Conservation (phyloP, 2,329 filamentous ascomycete genomes). For the Mariannaea sp. region DNA sequence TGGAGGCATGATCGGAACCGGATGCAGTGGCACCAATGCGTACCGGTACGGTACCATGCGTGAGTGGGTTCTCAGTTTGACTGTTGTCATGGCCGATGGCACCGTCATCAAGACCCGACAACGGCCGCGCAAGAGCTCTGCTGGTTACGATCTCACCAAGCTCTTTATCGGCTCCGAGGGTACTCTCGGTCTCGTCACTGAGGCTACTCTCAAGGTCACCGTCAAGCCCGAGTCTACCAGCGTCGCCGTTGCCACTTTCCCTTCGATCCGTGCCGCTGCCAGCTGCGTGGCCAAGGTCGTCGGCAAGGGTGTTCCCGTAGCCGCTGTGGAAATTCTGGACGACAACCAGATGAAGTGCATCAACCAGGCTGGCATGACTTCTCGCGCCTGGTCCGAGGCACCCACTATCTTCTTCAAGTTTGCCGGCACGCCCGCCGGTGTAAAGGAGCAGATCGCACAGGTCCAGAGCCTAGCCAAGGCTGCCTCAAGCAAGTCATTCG, state of each 20-base stretch:
- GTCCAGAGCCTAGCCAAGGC: slow-evolving; percentile 67
- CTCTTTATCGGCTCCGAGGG: slow-evolving; percentile 92
- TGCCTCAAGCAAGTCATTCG: slow-evolving; percentile 70
- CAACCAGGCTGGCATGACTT: slow-evolving; percentile 68
- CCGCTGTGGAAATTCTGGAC: slow-evolving; percentile 91
- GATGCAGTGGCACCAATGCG: slow-evolving; percentile 79
- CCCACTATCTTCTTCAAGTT: slow-evolving; percentile 89
- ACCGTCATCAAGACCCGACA: slow-evolving; percentile 89
- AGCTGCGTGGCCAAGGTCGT: slow-evolving; percentile 83
- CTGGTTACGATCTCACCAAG: slow-evolving; percentile 88
- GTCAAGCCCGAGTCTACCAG: slow-evolving; percentile 78
- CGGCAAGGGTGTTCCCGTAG: slow-evolving; percentile 78
- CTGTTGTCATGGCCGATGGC: slow-evolving; percentile 87
- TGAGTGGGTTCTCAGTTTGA: slow-evolving; percentile 87
- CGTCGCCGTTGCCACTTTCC: slow-evolving; percentile 73
- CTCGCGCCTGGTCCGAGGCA: slow-evolving; percentile 69
- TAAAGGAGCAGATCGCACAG: slow-evolving; percentile 78
- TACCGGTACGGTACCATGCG: slow-evolving; percentile 95
- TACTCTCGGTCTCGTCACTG: slow-evolving; percentile 87
- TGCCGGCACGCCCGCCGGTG: slow-evolving; percentile 67
- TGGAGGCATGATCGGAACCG: slow-evolving; percentile 82
- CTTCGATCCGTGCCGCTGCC: slow-evolving; percentile 69
- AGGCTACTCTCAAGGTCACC: slow-evolving; percentile 86
- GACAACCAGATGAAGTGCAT: slow-evolving; percentile 83
- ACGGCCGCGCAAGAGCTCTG: slow-evolving; percentile 84